These are phyloP conservation scores for Trichoderma sp. DNA, from an alignment of 2,329 filamentous ascomycete genomes.

Conservation along the genomic window DNA sequence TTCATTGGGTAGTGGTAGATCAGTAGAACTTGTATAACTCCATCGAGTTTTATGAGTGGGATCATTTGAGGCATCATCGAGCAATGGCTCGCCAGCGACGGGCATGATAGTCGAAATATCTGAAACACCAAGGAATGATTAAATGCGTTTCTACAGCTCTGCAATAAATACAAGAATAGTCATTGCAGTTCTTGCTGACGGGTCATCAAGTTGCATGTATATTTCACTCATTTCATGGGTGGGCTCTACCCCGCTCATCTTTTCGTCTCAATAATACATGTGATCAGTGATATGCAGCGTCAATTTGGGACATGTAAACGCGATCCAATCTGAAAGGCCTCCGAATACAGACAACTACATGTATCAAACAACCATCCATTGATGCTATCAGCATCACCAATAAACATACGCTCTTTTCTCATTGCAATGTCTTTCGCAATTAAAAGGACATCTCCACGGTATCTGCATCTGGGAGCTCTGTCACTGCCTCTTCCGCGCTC, in stretches of 20 bases:
- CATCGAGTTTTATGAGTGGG: background rate
- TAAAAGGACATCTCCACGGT: slow-evolving; percentile 44
- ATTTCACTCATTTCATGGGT: background rate
- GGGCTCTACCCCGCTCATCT: background rate
- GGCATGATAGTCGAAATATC: background rate
- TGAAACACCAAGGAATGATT: background rate
- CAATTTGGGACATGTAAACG: background rate
- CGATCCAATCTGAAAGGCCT: background rate
- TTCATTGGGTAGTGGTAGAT: background rate
- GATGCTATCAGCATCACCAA: background rate
- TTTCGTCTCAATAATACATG: background rate
- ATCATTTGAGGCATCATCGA: background rate
- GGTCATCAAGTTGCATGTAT: background rate
- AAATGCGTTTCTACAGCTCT: background rate
- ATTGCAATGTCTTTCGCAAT: background rate
- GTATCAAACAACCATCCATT: background rate
- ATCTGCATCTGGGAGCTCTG: slow-evolving; percentile 44
- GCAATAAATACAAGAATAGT: background rate
- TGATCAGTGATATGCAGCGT: background rate
- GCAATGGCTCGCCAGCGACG: background rate
- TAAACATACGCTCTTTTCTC: background rate
- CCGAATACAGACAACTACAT: background rate
- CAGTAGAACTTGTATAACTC: slow-evolving; percentile 2
- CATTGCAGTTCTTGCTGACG: background rate
- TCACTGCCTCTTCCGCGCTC: background rate